These are phyloP conservation scores for Macrophomina pseudophaseolina DNA, from an alignment of 2,329 filamentous ascomycete genomes.

Conservation along the genomic window DNA sequence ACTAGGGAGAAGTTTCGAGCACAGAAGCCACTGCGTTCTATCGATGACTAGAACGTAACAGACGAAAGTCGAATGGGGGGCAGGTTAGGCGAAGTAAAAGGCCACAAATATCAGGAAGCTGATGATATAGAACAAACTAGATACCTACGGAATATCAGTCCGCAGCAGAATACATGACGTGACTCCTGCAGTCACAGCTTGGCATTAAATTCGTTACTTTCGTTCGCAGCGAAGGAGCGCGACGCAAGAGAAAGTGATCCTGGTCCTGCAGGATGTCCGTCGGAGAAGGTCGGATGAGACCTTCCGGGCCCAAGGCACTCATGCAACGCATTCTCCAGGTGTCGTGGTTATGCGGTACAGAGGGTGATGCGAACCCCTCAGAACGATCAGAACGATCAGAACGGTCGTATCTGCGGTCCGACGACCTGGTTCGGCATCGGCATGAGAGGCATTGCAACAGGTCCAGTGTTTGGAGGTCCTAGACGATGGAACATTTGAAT, in stretches of 20 bases:
- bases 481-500: constrained; percentile 75
- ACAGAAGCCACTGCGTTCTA: neutral
- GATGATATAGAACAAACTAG: constrained; percentile 25
- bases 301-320: neutral
- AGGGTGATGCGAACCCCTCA: neutral
- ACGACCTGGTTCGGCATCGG: constrained; percentile 16
- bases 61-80: neutral
- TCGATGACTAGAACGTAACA: neutral
- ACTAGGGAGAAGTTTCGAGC: neutral
- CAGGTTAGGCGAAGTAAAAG: neutral
- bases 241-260: constrained; percentile 11
- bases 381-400: constrained; percentile 3
- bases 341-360: neutral
- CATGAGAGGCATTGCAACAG: constrained; percentile 18
- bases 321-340: constrained; percentile 2
- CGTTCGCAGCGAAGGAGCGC: constrained; percentile 10
- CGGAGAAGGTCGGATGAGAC: neutral
- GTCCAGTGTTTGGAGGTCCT: constrained; percentile 28
- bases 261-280: constrained; percentile 9
- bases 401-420: constrained; percentile 22
- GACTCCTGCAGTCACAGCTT: constrained; percentile 13
- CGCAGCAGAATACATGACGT: constrained; percentile 13
- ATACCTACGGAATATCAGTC: constrained; percentile 21
- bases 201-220: constrained; percentile 22
- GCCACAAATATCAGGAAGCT: constrained; percentile 1